These are phyloP conservation scores for Chenopodium quinoa DNA, from an alignment of 148 eudicot genomes.

Conservation along the genomic window DNA sequence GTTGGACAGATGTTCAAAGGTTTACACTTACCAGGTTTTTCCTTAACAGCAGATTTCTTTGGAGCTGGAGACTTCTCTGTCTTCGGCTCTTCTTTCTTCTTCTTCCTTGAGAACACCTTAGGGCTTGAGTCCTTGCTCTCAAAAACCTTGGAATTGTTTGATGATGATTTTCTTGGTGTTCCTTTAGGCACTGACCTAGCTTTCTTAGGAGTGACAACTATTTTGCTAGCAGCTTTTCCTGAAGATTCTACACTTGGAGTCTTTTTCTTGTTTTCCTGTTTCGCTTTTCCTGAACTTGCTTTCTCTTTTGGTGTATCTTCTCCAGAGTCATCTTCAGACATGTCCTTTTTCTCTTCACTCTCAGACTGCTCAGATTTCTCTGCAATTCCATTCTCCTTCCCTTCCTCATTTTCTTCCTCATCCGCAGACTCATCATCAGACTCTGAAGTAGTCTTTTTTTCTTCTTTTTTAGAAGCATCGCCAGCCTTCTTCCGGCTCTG, in stretches of 20 bases:
- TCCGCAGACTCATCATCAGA: conserved; percentile 55
- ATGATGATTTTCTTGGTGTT: conserved; percentile 47
- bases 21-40: conserved; percentile 49
- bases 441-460: conserved; percentile 37
- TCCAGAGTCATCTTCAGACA: conserved; percentile 50
- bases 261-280: conserved; percentile 42
- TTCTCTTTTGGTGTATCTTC: conserved; percentile 44
- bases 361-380: conserved; percentile 49
- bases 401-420: conserved; percentile 40
- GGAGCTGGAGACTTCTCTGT: conserved; percentile 58
- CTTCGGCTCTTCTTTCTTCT: conserved; percentile 53
- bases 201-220: conserved; percentile 42
- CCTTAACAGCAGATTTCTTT: conserved; percentile 59
- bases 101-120: conserved; percentile 72
- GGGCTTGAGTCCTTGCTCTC: conserved; percentile 45
- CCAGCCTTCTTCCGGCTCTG: conserved; percentile 45
- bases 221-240: conserved; percentile 51
- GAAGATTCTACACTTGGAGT: conserved; percentile 46
- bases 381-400: conserved; percentile 43
- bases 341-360: conserved; percentile 39
- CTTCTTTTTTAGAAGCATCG: conserved; percentile 41
- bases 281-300: conserved; percentile 33
- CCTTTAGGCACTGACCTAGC: conserved; percentile 47
- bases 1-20: neutral
- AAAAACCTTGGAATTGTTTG: conserved; percentile 43